Base-by-base conservation (phyloP, 2,329 filamentous ascomycete species). In the Calonectria crousiana region DNA sequence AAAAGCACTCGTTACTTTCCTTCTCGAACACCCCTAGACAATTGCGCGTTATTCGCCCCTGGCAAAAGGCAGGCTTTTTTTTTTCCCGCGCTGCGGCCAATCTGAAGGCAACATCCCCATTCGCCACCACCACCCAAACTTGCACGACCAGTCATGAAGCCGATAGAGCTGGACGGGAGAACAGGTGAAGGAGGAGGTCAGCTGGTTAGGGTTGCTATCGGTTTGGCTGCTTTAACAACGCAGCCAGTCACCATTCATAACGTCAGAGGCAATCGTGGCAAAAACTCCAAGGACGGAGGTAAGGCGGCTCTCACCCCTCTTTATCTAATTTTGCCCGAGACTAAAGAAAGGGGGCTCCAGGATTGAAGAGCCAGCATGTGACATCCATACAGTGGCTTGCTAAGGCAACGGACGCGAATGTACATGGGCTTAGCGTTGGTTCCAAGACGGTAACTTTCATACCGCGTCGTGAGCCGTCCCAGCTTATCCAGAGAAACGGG, bases 151-250 rank as follows among this genome's bases (percentile, higher is more conserved):
- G 65, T 13, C 36, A 81, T 81, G 78, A 86, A 84, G 52, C 74
- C 81, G 10, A 86, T 92, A 30, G 84, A 87, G 67, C 81, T 93
- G 2, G 90, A 92, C 76, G 91, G 91, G 20, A 83, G 86, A 16
- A 90, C 87, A 0, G 91, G 91, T 1, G 91, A 93, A 79, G 92
- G 92, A 6, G 92, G 91, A 5, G 91, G 91, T 3, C 91, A 93
- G 76, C 82, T 93, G 0, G 88, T 93, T 0, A 84, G 92, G 53
- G 84, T 92, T 1, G 90, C 91, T 2, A 85, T 90, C 44, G 86
- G 86, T 1, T 84, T 93, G 9, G 88, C 91, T 14, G 89, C 91
- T 1, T 86, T 93, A 34, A 89, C 89, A 2, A 86, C 86, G 0
- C 87, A 88, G 69, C 84, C 90, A 0, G 84, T 93, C 36, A 86